Evolutionary conservation across 495 filamentous ascomycete genomes (phyloP).

Genomic region (Annulohypoxylon maeteangense): DNA sequence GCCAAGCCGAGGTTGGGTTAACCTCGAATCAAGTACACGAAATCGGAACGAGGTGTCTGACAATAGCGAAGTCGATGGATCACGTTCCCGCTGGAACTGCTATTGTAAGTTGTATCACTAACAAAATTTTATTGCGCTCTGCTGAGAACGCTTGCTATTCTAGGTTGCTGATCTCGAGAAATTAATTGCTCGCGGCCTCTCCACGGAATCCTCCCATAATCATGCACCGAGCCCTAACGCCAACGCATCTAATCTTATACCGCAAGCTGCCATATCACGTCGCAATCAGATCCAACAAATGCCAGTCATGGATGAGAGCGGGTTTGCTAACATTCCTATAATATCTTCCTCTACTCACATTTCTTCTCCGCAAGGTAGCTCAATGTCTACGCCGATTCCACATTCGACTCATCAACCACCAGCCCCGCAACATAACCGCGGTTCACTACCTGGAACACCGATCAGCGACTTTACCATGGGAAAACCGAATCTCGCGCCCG

Average conservation of each 20-base stretch:
- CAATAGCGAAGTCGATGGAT: slow-evolving; percentile 47
- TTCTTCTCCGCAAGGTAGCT: slow-evolving; percentile 36
- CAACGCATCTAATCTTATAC: slow-evolving; percentile 18
- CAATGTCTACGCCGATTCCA: slow-evolving; percentile 43
- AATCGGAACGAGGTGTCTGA: slow-evolving; percentile 45
- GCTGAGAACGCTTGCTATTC: slow-evolving; percentile 24
- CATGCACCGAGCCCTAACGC: slow-evolving; percentile 38
- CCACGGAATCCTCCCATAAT: slow-evolving; percentile 20
- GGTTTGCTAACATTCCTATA: slow-evolving; percentile 40
- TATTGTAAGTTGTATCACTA: slow-evolving; percentile 51
- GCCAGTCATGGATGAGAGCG: slow-evolving; percentile 44
- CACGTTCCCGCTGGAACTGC: slow-evolving; percentile 50
- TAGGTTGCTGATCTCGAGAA: slow-evolving; percentile 60
- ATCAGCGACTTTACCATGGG: slow-evolving; percentile 40
- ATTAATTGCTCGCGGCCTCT: slow-evolving; percentile 52
- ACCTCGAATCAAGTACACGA: slow-evolving; percentile 45
- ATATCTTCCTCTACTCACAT: slow-evolving; percentile 41
- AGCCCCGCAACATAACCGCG: slow-evolving; percentile 32
- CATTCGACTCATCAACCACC: slow-evolving; percentile 29
- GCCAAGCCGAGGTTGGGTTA: slow-evolving; percentile 36
- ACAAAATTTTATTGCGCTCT: not conserved
- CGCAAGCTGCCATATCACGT: slow-evolving; percentile 36
- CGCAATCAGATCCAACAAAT: slow-evolving; percentile 44
- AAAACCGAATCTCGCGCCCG: slow-evolving; percentile 38
- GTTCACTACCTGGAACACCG: slow-evolving; percentile 38